Conservation (phyloP, 768 basidiomycete species). For the Rhodosporidiobolus odoratus region DNA sequence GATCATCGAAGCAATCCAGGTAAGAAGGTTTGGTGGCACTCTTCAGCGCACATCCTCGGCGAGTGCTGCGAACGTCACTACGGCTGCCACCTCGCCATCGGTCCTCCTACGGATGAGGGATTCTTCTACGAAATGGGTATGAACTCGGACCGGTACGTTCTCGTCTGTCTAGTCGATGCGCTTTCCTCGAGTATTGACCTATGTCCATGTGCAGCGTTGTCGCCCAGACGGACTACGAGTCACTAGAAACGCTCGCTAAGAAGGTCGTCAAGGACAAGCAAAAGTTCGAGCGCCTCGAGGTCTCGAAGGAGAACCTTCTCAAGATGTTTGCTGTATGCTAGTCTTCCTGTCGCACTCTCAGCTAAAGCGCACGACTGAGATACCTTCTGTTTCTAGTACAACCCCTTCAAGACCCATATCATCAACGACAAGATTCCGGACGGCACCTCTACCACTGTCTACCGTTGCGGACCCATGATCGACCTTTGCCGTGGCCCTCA, state of each 20-base stretch:
- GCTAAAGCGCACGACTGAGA: neutral
- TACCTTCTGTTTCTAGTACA: slow-evolving; percentile 61
- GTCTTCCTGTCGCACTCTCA: neutral
- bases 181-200: neutral
- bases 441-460: slow-evolving; percentile 92
- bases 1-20: slow-evolving; percentile 53
- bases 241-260: slow-evolving; percentile 82
- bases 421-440: slow-evolving; percentile 94
- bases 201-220: slow-evolving; percentile 56
- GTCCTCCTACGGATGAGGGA: slow-evolving; percentile 93
- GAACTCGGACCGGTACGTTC: slow-evolving; percentile 58
- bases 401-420: slow-evolving; percentile 94
- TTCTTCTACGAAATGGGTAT: slow-evolving; percentile 99
- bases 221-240: slow-evolving; percentile 72
- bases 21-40: slow-evolving; percentile 99
- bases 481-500: slow-evolving; percentile 96
- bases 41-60: slow-evolving; percentile 94
- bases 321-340: slow-evolving; percentile 85
- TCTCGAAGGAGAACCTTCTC: slow-evolving; percentile 88
- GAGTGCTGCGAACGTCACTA: slow-evolving; percentile 95
- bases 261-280: slow-evolving; percentile 91
- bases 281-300: slow-evolving; percentile 86
- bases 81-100: slow-evolving; percentile 92
- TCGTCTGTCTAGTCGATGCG: neutral
- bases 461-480: slow-evolving; percentile 97